These are phyloP conservation scores for Plasmodium sp. DNA, from an alignment of 169 alveolate species.

Conservation along the genomic window DNA sequence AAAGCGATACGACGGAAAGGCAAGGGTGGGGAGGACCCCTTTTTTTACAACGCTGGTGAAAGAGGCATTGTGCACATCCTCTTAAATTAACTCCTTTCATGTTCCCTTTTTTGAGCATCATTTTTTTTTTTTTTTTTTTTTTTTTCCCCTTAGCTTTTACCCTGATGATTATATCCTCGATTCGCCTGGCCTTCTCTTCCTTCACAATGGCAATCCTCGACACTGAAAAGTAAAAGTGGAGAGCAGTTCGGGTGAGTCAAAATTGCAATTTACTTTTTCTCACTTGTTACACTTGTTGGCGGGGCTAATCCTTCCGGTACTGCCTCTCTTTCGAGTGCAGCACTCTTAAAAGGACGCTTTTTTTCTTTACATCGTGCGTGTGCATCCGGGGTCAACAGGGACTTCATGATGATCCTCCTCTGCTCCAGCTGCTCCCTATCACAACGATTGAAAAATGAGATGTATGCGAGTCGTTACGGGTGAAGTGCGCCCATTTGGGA, in stretches of 20 bases:
- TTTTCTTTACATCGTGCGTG: conserved; percentile 46
- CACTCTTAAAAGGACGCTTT: background rate
- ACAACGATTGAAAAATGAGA: background rate
- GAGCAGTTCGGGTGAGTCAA: background rate
- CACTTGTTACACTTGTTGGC: background rate
- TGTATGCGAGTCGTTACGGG: background rate
- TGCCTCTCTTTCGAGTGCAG: background rate
- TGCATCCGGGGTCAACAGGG: conserved; percentile 72
- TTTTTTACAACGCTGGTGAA: background rate
- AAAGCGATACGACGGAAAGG: background rate
- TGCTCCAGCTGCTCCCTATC: conserved; percentile 55
- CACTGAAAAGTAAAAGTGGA: conserved; percentile 29
- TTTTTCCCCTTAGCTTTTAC: conserved; percentile 3
- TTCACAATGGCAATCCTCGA: conserved; percentile 69
- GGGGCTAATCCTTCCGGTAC: background rate
- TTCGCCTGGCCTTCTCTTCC: conserved; percentile 60
- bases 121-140: background rate
- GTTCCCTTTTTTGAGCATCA: background rate
- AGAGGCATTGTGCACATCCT: background rate
- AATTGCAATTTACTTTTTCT: background rate
- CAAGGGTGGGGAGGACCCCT: background rate
- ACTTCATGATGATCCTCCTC: conserved; percentile 53
- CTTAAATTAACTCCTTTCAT: background rate
- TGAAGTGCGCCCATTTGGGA: background rate
- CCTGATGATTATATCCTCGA: conserved; percentile 62